phyloP scores from a whole-genome alignment of 176 grass and related monocot genomes.

The Hordeum vulgare region MorexV3_pseudomolecules_assembly NC_058519.1:501465797-501466296 shows the following conservation, averaged over 20 bases:
- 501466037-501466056: neutral
- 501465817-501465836: constrained; percentile 28
- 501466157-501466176: neutral
- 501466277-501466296: neutral
- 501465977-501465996: constrained; percentile 64
- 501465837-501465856: neutral
- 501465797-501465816: constrained; percentile 50
- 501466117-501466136: no score
- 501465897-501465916: neutral
- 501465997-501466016: constrained; percentile 59
- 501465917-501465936: constrained; percentile 18
- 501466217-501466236: neutral
- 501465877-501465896: neutral
- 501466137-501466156: neutral
- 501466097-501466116: neutral
- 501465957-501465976: constrained; percentile 64
- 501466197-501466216: neutral
- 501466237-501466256: neutral
- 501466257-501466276: neutral
- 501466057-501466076: constrained; percentile 6
- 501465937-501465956: constrained; percentile 51
- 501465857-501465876: neutral
- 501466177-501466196: neutral
- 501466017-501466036: constrained; percentile 44
- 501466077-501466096: neutral